These are phyloP conservation scores for Metschnikowia lochheadii DNA, from an alignment of 805 yeast species.

Conservation along the genomic window DNA sequence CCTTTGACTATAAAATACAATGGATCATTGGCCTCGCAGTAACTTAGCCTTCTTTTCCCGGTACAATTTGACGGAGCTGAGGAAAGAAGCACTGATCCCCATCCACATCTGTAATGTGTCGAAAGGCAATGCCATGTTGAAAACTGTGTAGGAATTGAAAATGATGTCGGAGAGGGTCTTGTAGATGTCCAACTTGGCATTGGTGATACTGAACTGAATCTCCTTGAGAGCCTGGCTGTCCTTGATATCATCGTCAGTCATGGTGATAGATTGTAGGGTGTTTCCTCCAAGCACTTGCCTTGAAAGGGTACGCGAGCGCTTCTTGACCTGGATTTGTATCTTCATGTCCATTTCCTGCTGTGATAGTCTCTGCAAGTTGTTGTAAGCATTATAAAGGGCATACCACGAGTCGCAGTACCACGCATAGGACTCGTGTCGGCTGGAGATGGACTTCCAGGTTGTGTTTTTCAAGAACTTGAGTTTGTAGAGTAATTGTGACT, in stretches of 20 bases:
- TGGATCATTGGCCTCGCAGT: not conserved
- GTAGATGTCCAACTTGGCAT: slow-evolving; percentile 36
- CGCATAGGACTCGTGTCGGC: slow-evolving; percentile 58
- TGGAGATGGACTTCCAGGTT: slow-evolving; percentile 33
- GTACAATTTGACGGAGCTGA: slow-evolving; percentile 36
- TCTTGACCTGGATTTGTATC: slow-evolving; percentile 59
- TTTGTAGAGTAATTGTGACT: slow-evolving; percentile 53
- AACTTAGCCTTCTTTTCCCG: slow-evolving; percentile 29
- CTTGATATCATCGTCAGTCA: slow-evolving; percentile 17
- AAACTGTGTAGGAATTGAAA: slow-evolving; percentile 41
- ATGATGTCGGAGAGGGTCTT: slow-evolving; percentile 37
- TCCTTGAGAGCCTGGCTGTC: slow-evolving; percentile 26
- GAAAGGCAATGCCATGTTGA: slow-evolving; percentile 28
- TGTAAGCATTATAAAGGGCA: slow-evolving; percentile 50
- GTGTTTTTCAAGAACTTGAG: slow-evolving; percentile 43
- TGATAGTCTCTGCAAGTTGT: slow-evolving; percentile 37
- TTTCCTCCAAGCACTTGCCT: slow-evolving; percentile 33
- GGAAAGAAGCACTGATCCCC: slow-evolving; percentile 39
- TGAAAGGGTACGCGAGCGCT: slow-evolving; percentile 45
- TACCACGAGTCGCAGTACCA: slow-evolving; percentile 67
- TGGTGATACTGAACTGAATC: slow-evolving; percentile 34
- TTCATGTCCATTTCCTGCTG: slow-evolving; percentile 50
- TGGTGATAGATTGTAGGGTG: slow-evolving; percentile 7
- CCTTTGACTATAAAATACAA: not conserved
- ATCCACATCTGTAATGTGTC: slow-evolving; percentile 43